phyloP scores from a whole-genome alignment of 371 early-diverging fungal species.

The Mortierella sp. region DNA sequence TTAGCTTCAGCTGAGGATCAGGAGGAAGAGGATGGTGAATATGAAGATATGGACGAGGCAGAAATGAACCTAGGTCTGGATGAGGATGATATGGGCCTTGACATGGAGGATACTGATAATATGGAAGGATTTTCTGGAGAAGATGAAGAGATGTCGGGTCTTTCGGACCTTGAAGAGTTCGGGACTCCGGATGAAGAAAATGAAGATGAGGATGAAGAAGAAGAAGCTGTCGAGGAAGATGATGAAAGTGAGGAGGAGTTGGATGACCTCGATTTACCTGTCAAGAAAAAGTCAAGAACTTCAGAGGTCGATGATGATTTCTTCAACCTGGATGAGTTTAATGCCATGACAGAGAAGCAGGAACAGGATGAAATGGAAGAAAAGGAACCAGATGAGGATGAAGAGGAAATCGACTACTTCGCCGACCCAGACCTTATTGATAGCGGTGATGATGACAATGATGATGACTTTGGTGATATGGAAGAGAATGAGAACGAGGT shows the following conservation, averaged over 20 bases:
- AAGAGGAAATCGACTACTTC: conserved; percentile 67
- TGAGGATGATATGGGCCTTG: conserved; percentile 54
- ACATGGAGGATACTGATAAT: conserved; percentile 57
- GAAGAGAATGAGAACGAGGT: conserved; percentile 59
- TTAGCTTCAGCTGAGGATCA: conserved; percentile 13
- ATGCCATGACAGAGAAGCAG: conserved; percentile 73
- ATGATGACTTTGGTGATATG: conserved; percentile 53
- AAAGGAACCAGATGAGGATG: conserved; percentile 62
- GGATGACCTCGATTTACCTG: conserved; percentile 57
- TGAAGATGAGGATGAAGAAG: conserved; percentile 31
- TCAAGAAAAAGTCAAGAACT: conserved; percentile 45
- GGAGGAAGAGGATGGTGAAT: conserved; percentile 36
- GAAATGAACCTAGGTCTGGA: conserved; percentile 58
- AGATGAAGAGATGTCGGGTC: conserved; percentile 35
- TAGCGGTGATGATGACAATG: conserved; percentile 57
- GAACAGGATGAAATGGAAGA: conserved; percentile 66
- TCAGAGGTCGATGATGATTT: conserved; percentile 79
- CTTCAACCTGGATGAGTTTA: conserved; percentile 72
- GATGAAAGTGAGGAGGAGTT: conserved; percentile 48
- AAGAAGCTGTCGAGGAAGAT: conserved; percentile 35
- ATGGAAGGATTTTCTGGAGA: conserved; percentile 58
- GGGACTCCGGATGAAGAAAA: conserved; percentile 31
- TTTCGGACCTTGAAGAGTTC: conserved; percentile 27
- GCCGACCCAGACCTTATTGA: conserved; percentile 66
- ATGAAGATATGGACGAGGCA: conserved; percentile 54